Evolutionary conservation across 2,329 filamentous ascomycete species (phyloP), one percentile per base, ranked within the genome.

Genomic region (Fusarium tupiense): DNA sequence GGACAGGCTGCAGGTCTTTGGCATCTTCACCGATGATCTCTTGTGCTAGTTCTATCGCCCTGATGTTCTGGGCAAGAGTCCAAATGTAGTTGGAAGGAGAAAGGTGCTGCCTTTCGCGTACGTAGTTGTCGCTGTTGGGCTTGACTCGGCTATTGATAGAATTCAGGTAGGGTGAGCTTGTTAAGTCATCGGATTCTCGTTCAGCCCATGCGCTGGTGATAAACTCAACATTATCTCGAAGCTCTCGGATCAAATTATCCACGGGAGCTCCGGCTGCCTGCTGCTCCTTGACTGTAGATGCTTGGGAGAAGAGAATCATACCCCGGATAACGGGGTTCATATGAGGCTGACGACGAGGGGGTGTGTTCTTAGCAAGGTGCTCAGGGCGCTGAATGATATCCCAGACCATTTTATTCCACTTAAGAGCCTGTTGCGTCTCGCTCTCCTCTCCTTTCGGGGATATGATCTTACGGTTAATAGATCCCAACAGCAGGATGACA

Each of bases 341-440:
- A 56, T 81, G 75, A 44, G 79, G 59, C 43, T 71, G 72, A 44
- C 79, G 61, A 26, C 67, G 61, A 40, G 70, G 64, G 53, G 59
- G 57, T 68, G 62, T 67, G 56, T 14, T 26, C 14, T 67, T 47
- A 5, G 66, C 71, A 38, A 75, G 64, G 78, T 89, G 87, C 29
- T 78, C 80, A 20, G 83, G 78, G 33, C 85, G 81, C 74, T 88
- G 82, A 49, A 89, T 79, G 69, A 89, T 78, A 52, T 89, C 87
- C 62, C 89, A 69, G 22, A 90, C 80, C 66, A 85, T 79, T 67
- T 87, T 83, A 13, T 83, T 82, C 84, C 85, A 86, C 67, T 78
- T 82, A 60, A 87, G 80, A 5, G 87, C 85, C 79, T 85, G 80
- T 46, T 78, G 77, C 20, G 85, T 85, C 76, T 82, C 75, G 20